Conservation (phyloP, 1,284 basidiomycete species). For the Austropuccinia psidii region DNA sequence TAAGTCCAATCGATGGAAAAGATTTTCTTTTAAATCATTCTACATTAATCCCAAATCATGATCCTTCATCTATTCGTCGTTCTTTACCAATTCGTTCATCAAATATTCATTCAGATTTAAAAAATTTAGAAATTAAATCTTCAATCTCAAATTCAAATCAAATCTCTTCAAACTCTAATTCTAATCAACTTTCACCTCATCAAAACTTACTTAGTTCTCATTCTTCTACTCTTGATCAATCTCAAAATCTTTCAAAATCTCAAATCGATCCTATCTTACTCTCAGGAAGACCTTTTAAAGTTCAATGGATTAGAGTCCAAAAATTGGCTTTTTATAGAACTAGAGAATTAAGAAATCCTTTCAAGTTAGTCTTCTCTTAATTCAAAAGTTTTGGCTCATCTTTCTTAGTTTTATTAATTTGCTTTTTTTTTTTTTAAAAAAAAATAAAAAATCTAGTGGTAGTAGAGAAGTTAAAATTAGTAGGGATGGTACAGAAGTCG, state of each 20-base stretch:
- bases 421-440: not conserved
- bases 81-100: constrained; percentile 6
- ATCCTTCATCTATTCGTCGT: not conserved
- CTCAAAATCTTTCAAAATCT: no score
- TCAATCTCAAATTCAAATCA: no score
- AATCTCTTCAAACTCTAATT: no score
- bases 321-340: constrained; percentile 14
- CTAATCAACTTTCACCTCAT: no score
- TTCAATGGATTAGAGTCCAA: constrained; percentile 25
- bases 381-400: not conserved
- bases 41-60: no score
- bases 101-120: no score
- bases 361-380: not conserved
- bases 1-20: not conserved
- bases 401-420: not conserved
- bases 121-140: no score
- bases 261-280: no score
- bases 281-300: constrained; percentile 20
- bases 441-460: constrained; percentile 13
- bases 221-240: no score
- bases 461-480: constrained; percentile 45
- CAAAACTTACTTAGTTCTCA: no score
- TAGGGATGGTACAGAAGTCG: constrained; percentile 40
- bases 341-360: constrained; percentile 14
- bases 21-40: no score